Conservation (phyloP, 805 yeast genomes). For the Pichia exigua region DNA sequence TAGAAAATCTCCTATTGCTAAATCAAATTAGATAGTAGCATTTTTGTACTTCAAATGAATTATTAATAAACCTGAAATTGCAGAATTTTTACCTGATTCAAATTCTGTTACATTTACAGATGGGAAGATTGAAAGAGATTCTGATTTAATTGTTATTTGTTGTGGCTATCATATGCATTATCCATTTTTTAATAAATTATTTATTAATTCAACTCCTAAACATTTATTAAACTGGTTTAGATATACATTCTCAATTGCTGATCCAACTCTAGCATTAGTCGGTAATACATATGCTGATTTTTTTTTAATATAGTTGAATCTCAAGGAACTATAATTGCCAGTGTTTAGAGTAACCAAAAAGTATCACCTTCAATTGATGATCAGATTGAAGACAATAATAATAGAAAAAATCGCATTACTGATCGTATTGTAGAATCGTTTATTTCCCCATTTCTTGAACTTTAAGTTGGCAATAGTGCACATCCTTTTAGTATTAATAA, state of each 20-base stretch:
- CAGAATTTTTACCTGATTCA: conserved; percentile 12
- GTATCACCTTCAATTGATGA: conserved; percentile 34
- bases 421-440: conserved; percentile 8
- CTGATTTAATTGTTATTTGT: conserved; percentile 39
- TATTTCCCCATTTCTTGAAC: conserved; percentile 11
- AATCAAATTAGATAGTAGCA: conserved; percentile 8
- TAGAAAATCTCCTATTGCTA: conserved; percentile 5
- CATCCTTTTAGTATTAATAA: conserved; percentile 13
- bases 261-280: conserved; percentile 36
- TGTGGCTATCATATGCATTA: conserved; percentile 44
- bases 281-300: conserved; percentile 35
- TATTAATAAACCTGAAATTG: conserved; percentile 14
- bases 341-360: conserved; percentile 42
- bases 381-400: conserved; percentile 25
- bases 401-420: background rate
- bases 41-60: conserved; percentile 13
- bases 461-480: conserved; percentile 11
- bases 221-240: conserved; percentile 14
- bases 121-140: conserved; percentile 24
- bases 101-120: conserved; percentile 25
- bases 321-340: conserved; percentile 45
- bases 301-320: conserved; percentile 44
- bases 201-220: conserved; percentile 4
- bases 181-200: conserved; percentile 29
- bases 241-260: conserved; percentile 33